Base-by-base conservation (phyloP, 2,329 filamentous ascomycete species). In the Trichoderma koningiopsis region DNA sequence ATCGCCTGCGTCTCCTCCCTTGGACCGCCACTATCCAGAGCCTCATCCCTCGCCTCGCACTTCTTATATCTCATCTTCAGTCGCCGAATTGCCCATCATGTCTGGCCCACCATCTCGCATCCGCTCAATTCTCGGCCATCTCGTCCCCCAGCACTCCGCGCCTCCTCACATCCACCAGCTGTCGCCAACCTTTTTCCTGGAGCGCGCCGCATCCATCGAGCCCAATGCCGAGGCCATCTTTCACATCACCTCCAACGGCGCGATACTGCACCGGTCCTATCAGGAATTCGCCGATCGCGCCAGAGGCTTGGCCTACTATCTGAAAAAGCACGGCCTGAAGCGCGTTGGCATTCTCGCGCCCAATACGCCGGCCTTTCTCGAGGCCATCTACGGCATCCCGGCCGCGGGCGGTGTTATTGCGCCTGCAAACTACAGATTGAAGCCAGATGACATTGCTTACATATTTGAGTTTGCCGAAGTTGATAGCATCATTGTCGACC, bases 321-420 rank as follows among this genome's bases (percentile, higher is more conserved):
- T 99, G 68, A 87, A 87, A 74, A 92, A 92, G 78, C 88, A 92
- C 76, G 86, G 87, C 5, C 89, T 88, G 76, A 91, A 88, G 75
- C 87, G 92, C 70, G 91, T 98, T 6, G 96, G 96, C 7, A 90
- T 99, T 59, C 84, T 99, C 13, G 90, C 89, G 10, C 92, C 96
- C 3, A 99, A 99, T 78, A 99, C 96, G 0, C 96, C 96, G 0
- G 94, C 94, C 0, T 98, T 98, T 75, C 84, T 99, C 33, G 95
- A 98, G 81, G 88, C 89, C 7, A 92, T 97, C 71, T 99, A 93
- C 76, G 96, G 92, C 1, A 91, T 97, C 73, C 90, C 90, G 0
- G 94, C 92, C 1, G 92, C 92, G 0, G 93, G 93, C 1, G 92
- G 86, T 8, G 87, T 96, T 29, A 89, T 94, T 71, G 91, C 97